phyloP scores from a whole-genome alignment of 192 early-diverging fungal genomes.

The Coemansia sp. region DNA sequence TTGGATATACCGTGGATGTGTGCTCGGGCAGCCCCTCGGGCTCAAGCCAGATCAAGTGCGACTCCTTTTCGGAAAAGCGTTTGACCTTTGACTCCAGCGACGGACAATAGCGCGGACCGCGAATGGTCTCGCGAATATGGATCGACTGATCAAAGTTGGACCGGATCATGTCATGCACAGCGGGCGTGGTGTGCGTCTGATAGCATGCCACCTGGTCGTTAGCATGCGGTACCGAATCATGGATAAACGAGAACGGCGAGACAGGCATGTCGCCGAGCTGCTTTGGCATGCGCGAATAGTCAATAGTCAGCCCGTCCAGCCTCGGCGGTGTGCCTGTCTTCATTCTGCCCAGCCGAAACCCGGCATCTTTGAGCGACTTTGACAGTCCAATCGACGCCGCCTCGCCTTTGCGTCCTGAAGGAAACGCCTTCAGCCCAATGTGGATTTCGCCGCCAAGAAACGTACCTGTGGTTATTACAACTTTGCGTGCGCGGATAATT shows the following conservation, averaged over 20 bases:
- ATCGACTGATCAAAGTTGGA: slow-evolving; percentile 77
- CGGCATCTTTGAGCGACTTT: slow-evolving; percentile 68
- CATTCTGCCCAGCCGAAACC: slow-evolving; percentile 73
- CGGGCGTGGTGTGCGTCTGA: slow-evolving; percentile 71
- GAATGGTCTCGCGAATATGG: slow-evolving; percentile 81
- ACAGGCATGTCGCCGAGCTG: slow-evolving; percentile 73
- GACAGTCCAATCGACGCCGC: slow-evolving; percentile 75
- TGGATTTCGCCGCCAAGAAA: slow-evolving; percentile 83
- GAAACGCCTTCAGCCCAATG: slow-evolving; percentile 67
- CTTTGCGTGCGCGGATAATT: slow-evolving; percentile 64
- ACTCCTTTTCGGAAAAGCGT: slow-evolving; percentile 65
- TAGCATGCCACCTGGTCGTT: slow-evolving; percentile 70
- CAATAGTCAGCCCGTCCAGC: slow-evolving; percentile 72
- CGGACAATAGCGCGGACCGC: slow-evolving; percentile 80
- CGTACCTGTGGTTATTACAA: slow-evolving; percentile 75
- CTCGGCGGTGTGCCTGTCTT: slow-evolving; percentile 85
- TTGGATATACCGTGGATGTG: slow-evolving; percentile 69
- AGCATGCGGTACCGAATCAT: slow-evolving; percentile 68
- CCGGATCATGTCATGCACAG: slow-evolving; percentile 66
- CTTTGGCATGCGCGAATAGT: slow-evolving; percentile 63
- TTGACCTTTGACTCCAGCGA: slow-evolving; percentile 81
- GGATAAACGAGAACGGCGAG: slow-evolving; percentile 74
- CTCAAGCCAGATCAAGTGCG: slow-evolving; percentile 77
- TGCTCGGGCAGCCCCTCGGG: slow-evolving; percentile 75
- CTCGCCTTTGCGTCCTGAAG: slow-evolving; percentile 73